Base-by-base conservation (phyloP, 2,329 filamentous ascomycete genomes). In the Arthrobotrys musiformis region DNA sequence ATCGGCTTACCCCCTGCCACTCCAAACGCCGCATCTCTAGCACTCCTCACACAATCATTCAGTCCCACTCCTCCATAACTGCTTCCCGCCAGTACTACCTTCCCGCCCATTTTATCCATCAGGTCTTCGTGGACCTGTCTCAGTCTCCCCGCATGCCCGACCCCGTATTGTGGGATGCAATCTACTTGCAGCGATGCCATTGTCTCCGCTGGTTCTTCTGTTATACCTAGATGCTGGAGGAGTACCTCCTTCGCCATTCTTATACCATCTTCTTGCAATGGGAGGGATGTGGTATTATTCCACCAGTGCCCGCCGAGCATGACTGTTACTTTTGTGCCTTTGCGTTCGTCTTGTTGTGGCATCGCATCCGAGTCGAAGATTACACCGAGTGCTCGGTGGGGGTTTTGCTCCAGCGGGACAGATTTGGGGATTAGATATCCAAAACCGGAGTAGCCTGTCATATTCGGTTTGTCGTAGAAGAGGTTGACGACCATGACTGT, bases 261-360 rank as follows among this genome's bases (percentile, higher is more conserved):
- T 26, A 92, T 85, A 15, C 89, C 93, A 79, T 92, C 87, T 13
- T 90, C 86, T 61, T 87, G 85, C 0, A 93, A 93, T 70, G 88
- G 89, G 42, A 85, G 84, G 1, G 83, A 81, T 52, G 79, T 81
- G 85, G 87, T 89, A 72, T 85, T 87, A 82, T 93, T n/a, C 93
- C 93, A 98, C 88, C 92, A 93, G 84, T 97, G 93, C 0, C 95
- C 95, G 74, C 95, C 95, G 70, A 99, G 86, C 90, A 99, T 97
- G 80, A 98, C 92, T 15, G 94, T 97, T 64, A 98, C 84, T 83
- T 97, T 97, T 13, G 93, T 97, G 24, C 92, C 93, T 0, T 83
- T 3, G 24, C 66, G 42, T 50, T 70, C 60, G 19, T 78, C 74
- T 37, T 66, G 76, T 40, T 61, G 61, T 30, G 70, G 81, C n/a